A percentile compares a stretch with the other conserved stretches of the same genome.
phyloP scores from a whole-genome alignment of 345 rosid species.

The Lumnitzera littorea region DNA sequence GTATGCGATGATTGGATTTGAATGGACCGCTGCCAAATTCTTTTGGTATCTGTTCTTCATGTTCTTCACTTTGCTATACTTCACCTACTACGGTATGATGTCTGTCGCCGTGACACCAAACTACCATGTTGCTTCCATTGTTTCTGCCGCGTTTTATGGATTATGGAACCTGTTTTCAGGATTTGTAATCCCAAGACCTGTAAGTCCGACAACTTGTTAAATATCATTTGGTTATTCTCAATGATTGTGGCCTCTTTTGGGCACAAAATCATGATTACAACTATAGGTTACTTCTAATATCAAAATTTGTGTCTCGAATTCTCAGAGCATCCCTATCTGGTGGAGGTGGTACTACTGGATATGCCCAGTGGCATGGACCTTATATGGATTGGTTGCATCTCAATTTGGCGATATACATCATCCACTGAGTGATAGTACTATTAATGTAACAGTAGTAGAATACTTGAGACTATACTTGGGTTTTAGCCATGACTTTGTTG shows the following conservation, averaged over 20 bases:
- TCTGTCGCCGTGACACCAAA: conserved; percentile 32
- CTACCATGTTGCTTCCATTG: conserved; percentile 26
- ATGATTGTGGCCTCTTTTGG: too few relatives aligned
- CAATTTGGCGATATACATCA: conserved; percentile 25
- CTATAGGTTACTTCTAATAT: too few relatives aligned
- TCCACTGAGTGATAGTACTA: conserved; percentile 3
- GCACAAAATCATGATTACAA: too few relatives aligned
- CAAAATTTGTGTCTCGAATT: too few relatives aligned
- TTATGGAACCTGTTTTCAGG: conserved; percentile 44
- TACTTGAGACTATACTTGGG: conserved; percentile 17
- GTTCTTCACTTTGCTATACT: conserved; percentile 39
- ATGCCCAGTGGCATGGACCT: conserved; percentile 31
- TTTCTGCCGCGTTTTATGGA: conserved; percentile 25
- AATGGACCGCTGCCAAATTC: conserved; percentile 30
- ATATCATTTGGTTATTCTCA: neutral
- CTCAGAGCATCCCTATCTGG: conserved; percentile 37
- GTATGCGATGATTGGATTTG: conserved; percentile 38
- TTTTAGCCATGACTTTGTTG: conserved; percentile 27
- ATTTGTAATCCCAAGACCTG: conserved; percentile 31
- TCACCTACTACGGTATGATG: conserved; percentile 49
- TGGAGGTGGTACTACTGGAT: conserved; percentile 49
- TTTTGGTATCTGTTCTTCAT: conserved; percentile 41
- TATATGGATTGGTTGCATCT: conserved; percentile 33
- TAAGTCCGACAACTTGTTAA: conserved; percentile 6
- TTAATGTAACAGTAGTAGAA: conserved; percentile 9